Evolutionary conservation across 305 asterid species (phyloP).

Genomic region (Fraxinus paxiana): DNA sequence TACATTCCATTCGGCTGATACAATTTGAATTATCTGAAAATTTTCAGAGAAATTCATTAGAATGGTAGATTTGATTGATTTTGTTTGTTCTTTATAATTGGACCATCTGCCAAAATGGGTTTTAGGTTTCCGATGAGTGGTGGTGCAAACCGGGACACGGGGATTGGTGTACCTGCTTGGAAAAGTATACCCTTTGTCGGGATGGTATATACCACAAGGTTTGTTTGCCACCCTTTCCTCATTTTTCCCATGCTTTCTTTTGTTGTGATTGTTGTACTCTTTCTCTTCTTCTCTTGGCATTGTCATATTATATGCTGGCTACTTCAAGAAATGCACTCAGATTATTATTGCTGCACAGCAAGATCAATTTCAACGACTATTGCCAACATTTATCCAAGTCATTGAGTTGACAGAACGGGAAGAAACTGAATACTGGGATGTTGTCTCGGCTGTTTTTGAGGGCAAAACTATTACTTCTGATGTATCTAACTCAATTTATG

Average conservation of each 20-base stretch:
- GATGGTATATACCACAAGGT: constrained; percentile 96
- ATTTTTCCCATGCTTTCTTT: background rate
- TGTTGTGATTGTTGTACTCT: background rate
- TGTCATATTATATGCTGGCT: background rate
- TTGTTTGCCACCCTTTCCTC: constrained; percentile 18
- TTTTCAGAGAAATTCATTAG: constrained; percentile 15
- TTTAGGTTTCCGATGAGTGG: constrained; percentile 85
- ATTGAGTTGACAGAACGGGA: constrained; percentile 80
- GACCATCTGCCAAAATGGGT: constrained; percentile 12
- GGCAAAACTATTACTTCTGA: constrained; percentile 53
- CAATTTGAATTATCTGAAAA: background rate
- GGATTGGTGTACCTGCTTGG: constrained; percentile 97
- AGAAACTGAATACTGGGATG: constrained; percentile 73
- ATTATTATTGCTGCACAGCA: constrained; percentile 44
- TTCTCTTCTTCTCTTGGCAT: constrained; percentile 15
- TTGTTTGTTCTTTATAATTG: constrained; percentile 17
- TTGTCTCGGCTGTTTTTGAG: constrained; percentile 71
- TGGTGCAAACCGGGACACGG: constrained; percentile 98
- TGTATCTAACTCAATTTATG: constrained; percentile 29
- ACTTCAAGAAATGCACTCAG: constrained; percentile 7
- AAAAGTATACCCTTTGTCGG: constrained; percentile 76
- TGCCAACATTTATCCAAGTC: constrained; percentile 91
- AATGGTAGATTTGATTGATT: constrained; percentile 15
- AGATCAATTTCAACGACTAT: constrained; percentile 78
- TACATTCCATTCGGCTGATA: background rate